Conservation (phyloP, 2,329 filamentous ascomycete genomes). For the Paecilomyces dactylethromorphus region DNA sequence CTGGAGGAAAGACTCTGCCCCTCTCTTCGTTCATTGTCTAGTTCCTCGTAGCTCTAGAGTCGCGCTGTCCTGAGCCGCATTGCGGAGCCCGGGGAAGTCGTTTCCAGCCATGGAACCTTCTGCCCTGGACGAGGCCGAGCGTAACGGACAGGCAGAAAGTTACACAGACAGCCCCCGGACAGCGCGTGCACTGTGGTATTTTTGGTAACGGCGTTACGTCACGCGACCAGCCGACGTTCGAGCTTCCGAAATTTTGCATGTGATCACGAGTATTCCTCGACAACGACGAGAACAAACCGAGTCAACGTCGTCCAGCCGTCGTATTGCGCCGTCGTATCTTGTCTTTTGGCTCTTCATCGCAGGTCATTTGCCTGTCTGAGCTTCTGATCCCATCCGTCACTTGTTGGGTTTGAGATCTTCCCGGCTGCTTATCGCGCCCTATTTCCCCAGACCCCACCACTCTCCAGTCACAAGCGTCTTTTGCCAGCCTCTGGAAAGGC, state of each 20-base stretch:
- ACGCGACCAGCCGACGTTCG: conserved; percentile 19
- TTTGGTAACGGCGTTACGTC: conserved; percentile 25
- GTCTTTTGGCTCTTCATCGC: background rate
- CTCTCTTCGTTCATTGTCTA: background rate
- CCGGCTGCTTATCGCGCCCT: background rate
- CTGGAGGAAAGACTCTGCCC: background rate
- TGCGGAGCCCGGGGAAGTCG: background rate
- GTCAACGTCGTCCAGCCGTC: background rate
- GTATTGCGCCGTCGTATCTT: background rate
- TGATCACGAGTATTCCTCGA: conserved; percentile 17
- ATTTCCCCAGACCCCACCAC: background rate
- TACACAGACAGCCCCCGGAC: background rate
- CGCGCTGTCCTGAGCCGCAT: background rate
- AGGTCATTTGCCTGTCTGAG: background rate
- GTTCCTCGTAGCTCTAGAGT: background rate
- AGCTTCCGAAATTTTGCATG: conserved; percentile 26
- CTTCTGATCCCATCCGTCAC: background rate
- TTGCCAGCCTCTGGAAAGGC: background rate
- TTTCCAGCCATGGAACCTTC: background rate
- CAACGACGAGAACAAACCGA: background rate
- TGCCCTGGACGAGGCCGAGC: background rate
- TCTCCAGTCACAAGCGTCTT: background rate
- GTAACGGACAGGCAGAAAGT: background rate
- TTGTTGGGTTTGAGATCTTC: background rate
- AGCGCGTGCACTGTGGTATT: conserved; percentile 9